phyloP scores from a whole-genome alignment of 148 eudicot genomes.

The Fagopyrum tataricum region DNA sequence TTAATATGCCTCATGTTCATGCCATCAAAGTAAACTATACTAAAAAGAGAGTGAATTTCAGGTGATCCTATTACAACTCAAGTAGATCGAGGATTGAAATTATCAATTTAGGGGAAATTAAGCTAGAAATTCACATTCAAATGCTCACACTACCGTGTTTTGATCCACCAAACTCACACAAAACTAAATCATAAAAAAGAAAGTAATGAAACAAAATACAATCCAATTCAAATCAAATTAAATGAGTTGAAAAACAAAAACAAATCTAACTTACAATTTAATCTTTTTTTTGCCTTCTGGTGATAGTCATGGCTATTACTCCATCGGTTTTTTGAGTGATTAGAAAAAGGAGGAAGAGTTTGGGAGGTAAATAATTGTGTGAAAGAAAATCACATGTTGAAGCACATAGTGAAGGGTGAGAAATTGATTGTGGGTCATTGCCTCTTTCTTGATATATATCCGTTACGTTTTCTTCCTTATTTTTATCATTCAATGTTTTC shows the following conservation, averaged over 20 bases:
- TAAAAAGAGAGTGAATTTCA: not conserved
- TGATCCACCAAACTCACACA: not conserved
- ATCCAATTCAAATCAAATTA: not conserved
- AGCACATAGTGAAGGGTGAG: too few species aligned
- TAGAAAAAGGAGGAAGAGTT: too few species aligned
- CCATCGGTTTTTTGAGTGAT: too few species aligned
- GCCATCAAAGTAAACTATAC: not conserved
- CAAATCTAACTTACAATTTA: constrained; percentile 32
- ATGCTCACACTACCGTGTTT: not conserved
- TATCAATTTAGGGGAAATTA: not conserved
- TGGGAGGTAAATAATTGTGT: too few species aligned
- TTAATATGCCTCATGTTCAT: not conserved
- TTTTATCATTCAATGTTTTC: too few species aligned
- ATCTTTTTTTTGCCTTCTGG: constrained; percentile 34
- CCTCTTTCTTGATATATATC: too few species aligned
- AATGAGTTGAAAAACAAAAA: constrained; percentile 1
- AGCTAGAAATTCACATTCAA: not conserved
- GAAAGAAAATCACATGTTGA: too few species aligned
- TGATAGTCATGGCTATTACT: too few species aligned
- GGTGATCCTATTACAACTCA: not conserved
- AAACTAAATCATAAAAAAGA: not conserved
- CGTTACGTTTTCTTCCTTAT: too few species aligned
- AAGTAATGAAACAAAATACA: not conserved
- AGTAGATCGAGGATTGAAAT: not conserved
- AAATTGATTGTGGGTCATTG: too few species aligned